Evolutionary conservation across 495 filamentous ascomycete species (phyloP).

Genomic region (Evernia prunastri): DNA sequence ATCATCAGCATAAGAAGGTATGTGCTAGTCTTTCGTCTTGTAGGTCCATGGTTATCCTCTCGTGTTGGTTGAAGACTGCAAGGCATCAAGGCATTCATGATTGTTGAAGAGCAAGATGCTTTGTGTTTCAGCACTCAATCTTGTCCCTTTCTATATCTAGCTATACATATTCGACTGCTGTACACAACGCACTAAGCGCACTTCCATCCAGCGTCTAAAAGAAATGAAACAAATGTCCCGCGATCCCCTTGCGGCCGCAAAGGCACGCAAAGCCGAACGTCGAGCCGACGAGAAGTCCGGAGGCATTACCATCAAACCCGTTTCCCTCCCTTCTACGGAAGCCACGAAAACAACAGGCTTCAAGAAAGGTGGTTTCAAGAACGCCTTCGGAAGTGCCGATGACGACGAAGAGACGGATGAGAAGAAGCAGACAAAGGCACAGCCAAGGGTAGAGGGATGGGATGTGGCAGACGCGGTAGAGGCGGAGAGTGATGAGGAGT

Average conservation of each 20-base stretch:
- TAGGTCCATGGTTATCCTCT: background rate
- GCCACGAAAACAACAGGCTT: constrained; percentile 38
- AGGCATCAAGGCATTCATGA: background rate
- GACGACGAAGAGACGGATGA: constrained; percentile 44
- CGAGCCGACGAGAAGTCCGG: constrained; percentile 56
- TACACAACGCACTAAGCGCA: background rate
- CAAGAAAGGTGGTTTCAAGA: constrained; percentile 59
- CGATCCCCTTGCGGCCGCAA: constrained; percentile 49
- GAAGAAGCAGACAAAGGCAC: constrained; percentile 45
- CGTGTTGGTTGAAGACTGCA: background rate
- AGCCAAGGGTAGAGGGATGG: constrained; percentile 48
- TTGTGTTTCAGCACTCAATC: background rate
- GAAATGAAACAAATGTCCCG: constrained; percentile 57
- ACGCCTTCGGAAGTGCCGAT: constrained; percentile 48
- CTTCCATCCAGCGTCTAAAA: constrained; percentile 45
- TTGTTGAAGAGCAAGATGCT: background rate
- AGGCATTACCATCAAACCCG: constrained; percentile 30
- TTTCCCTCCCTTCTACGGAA: constrained; percentile 16
- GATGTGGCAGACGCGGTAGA: constrained; percentile 34
- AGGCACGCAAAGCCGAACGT: constrained; percentile 63
- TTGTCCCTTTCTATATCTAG: background rate
- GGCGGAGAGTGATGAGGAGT: constrained; percentile 33
- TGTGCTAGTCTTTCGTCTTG: background rate
- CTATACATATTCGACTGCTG: background rate
- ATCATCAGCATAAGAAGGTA: constrained; percentile 54